Percentiles rank a stretch among this genome's conserved stretches.
Evolutionary conservation across 2,329 filamentous ascomycete species (phyloP).

Genomic region (Arachnopeziza araneosa): DNA sequence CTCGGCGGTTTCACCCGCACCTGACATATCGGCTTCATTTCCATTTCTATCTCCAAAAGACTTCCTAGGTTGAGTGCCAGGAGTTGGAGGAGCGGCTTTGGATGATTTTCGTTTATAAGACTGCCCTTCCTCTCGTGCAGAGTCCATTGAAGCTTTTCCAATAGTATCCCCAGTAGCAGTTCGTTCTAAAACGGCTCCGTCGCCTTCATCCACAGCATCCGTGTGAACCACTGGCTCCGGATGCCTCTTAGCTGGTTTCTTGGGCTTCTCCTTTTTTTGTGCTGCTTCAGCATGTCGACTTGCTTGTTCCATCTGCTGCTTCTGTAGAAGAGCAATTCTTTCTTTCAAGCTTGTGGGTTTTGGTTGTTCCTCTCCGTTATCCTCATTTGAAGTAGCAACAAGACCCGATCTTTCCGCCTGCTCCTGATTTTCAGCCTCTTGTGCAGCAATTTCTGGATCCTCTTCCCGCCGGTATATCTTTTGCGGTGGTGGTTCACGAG

Average conservation of each 20-base stretch:
- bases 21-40: conserved; percentile 61
- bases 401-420: conserved; percentile 65
- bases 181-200: conserved; percentile 39
- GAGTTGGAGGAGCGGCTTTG: conserved; percentile 34
- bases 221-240: conserved; percentile 41
- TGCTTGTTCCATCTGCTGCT: conserved; percentile 87
- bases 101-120: conserved; percentile 49
- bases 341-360: conserved; percentile 94
- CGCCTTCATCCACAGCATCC: conserved; percentile 33
- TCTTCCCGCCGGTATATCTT: conserved; percentile 85
- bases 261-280: conserved; percentile 83
- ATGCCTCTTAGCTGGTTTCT: conserved; percentile 66
- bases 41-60: conserved; percentile 54
- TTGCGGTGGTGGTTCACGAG: conserved; percentile 61
- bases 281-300: conserved; percentile 71
- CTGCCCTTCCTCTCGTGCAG: conserved; percentile 35
- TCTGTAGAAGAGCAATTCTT: conserved; percentile 87
- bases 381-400: conserved; percentile 39
- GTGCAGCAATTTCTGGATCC: conserved; percentile 66
- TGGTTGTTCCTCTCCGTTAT: conserved; percentile 69
- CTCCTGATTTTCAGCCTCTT: conserved; percentile 59
- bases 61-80: conserved; percentile 30
- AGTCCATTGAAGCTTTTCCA: conserved; percentile 47
- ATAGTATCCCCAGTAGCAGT: conserved; percentile 42
- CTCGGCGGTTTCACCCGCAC: conserved; percentile 58